A percentile compares a stretch with the other conserved stretches of the same genome.
phyloP scores from a whole-genome alignment of 495 filamentous ascomycete genomes.

The Penicillium robsamsonii region DNA sequence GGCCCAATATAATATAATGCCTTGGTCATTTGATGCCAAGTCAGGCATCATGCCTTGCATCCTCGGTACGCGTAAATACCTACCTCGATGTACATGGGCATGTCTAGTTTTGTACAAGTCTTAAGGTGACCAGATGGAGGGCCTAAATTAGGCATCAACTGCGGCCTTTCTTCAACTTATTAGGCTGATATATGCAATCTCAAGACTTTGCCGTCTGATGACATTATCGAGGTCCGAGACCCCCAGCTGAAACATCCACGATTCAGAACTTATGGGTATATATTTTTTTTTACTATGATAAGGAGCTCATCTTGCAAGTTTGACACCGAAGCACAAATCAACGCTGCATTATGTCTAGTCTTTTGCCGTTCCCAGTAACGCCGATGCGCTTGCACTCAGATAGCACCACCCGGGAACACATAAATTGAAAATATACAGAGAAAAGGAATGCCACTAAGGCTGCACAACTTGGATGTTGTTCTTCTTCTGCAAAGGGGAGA shows the following conservation, averaged over 20 bases:
- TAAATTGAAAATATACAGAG: constrained; percentile 18
- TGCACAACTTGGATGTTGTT: constrained; percentile 96
- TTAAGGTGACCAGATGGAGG: background rate
- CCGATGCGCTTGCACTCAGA: constrained; percentile 16
- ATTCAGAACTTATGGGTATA: constrained; percentile 3
- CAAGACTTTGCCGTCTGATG: background rate
- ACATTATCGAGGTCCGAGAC: background rate
- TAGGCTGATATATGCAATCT: background rate
- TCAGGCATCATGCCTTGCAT: constrained; percentile 29
- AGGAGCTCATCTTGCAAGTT: constrained; percentile 2
- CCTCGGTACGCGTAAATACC: background rate
- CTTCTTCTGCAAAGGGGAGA: constrained; percentile 70
- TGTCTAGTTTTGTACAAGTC: background rate
- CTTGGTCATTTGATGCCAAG: constrained; percentile 1
- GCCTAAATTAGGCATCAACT: background rate
- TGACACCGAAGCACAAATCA: constrained; percentile 14
- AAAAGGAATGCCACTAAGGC: constrained; percentile 48
- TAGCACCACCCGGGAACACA: constrained; percentile 6
- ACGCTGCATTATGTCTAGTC: constrained; percentile 27
- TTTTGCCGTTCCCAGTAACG: constrained; percentile 25
- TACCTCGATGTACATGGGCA: background rate
- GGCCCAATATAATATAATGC: too few species aligned
- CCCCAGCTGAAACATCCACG: background rate
- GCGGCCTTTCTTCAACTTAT: background rate
- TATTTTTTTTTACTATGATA: constrained; percentile 5